Conservation (phyloP, 352 stramenopile species). For the Pythium apleroticum region DNA sequence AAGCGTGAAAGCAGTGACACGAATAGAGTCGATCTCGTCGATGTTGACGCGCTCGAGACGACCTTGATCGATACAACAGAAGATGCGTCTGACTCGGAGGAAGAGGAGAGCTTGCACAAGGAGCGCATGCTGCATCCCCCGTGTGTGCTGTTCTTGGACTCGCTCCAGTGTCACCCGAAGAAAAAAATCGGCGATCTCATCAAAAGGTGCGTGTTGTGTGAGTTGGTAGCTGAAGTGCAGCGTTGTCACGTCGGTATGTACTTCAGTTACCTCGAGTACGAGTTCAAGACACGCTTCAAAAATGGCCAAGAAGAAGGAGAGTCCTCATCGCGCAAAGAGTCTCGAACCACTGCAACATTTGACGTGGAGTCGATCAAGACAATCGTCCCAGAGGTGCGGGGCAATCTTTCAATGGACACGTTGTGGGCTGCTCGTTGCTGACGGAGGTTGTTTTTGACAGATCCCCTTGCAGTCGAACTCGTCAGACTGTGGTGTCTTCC, state of each 20-base stretch:
- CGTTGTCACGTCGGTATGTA: too few species aligned
- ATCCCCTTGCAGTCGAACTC: conserved; percentile 93
- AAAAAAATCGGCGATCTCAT: conserved; percentile 83
- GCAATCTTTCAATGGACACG: too few species aligned
- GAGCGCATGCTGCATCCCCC: conserved; percentile 45
- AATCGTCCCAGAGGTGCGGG: conserved; percentile 31
- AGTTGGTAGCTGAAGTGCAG: too few species aligned
- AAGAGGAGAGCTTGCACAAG: conserved; percentile 50
- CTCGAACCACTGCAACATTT: conserved; percentile 8
- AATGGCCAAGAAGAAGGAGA: conserved; percentile 3
- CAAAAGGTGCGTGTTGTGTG: conserved; percentile 53
- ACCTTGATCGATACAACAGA: conserved; percentile 26
- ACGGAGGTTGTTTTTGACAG: conserved; percentile 20
- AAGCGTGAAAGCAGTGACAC: conserved; percentile 18
- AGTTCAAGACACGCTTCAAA: conserved; percentile 51
- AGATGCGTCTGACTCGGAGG: conserved; percentile 35
- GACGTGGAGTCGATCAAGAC: conserved; percentile 21
- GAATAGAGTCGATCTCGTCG: conserved; percentile 38
- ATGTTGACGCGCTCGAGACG: conserved; percentile 10
- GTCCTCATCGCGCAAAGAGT: neutral
- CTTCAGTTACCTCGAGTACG: conserved; percentile 77
- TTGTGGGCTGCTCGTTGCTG: too few species aligned
- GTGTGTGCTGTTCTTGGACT: conserved; percentile 95
- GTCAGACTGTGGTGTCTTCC: conserved; percentile 91
- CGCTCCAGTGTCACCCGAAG: conserved; percentile 92